Conservation (phyloP, 495 filamentous ascomycete species). For the Arthonia radiata region DNA sequence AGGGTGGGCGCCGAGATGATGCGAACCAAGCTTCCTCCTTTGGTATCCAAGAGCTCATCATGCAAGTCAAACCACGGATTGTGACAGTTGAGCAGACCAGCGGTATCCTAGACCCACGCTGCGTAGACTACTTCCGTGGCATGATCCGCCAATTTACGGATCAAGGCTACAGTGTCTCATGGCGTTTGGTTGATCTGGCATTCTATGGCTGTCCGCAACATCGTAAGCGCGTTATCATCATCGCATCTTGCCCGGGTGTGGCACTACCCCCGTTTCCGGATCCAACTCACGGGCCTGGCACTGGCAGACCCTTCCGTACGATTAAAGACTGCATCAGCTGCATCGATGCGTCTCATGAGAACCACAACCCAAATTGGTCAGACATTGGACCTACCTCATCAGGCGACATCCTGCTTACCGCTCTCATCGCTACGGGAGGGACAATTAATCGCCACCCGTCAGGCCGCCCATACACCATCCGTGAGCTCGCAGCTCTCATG, state of each 20-base stretch:
- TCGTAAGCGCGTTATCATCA: constrained; percentile 42
- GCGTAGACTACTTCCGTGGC: constrained; percentile 28
- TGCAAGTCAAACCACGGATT: constrained; percentile 35
- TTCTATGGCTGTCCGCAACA: constrained; percentile 37
- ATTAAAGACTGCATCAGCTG: constrained; percentile 16
- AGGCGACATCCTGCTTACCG: constrained; percentile 24
- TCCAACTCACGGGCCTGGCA: constrained; percentile 31
- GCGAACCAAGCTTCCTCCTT: constrained; percentile 46
- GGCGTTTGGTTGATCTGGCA: constrained; percentile 24
- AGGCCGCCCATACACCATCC: constrained; percentile 41
- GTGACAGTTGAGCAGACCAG: constrained; percentile 72
- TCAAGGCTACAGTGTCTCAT: constrained; percentile 44
- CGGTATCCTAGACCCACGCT: constrained; percentile 24
- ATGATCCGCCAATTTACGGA: constrained; percentile 39
- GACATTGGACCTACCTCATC: constrained; percentile 14
- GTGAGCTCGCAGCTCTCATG: constrained; percentile 55
- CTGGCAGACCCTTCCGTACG: constrained; percentile 9
- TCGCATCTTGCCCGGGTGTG: constrained; percentile 62
- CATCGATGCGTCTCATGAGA: constrained; percentile 16
- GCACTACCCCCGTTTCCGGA: constrained; percentile 40
- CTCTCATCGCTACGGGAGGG: constrained; percentile 47
- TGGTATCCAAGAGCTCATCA: constrained; percentile 31
- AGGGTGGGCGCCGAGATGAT: constrained; percentile 27
- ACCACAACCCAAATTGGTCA: constrained; percentile 21
- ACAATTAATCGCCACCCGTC: constrained; percentile 42